Evolutionary conservation across 345 rosid genomes (phyloP), one percentile per base, ranked within the genome.

Genomic region (Corchorus olitorius): DNA sequence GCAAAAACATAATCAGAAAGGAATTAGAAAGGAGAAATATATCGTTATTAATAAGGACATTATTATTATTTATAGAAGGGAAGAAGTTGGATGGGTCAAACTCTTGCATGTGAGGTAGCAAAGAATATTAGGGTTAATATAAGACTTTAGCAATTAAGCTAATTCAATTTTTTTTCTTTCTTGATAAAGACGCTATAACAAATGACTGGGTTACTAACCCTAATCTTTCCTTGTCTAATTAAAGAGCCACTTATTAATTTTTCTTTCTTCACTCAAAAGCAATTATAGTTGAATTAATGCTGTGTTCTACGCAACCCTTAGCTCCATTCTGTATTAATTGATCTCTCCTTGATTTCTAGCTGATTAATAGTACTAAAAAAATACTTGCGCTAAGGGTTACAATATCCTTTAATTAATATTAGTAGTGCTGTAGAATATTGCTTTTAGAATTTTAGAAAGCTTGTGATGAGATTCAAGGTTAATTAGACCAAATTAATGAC

Each of bases 81-180:
- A 55, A 1, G 46, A 56, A 37, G 35, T 41, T 5, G 39, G 65
- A 20, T 69, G 35, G 70, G 85, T 77, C 83, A 76, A 75, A 62
- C 10, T 27, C 56, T 58, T 58, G 73, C 87, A 79, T 81, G 84
- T 81, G 84, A 81, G 81, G 58, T 65, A 27, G 22, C 74, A 10
- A 27, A 73, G 80, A 74, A 69, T 17, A 66, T 46, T 59, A 43
- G 77, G 79, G 77, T 70, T 81, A 27, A 27, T 27, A 27, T 27
- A 34, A 54, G 60, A 53, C 62, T 37, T 53, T 17, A 45, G 10
- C 1, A 6, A 64, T 58, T 43, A 43, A 14, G 19, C 63, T 72
- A 65, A n/a, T n/a, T n/a, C n/a, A n/a, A n/a, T n/a, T n/a, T 58
- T 62, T 13, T 73, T 52, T 14, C 66, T 72, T 59, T 46, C 75